Percentiles rank a stretch among this genome's conserved stretches.
phyloP scores from a whole-genome alignment of 2,329 filamentous ascomycete species.

The Nothophoma quercina region DNA sequence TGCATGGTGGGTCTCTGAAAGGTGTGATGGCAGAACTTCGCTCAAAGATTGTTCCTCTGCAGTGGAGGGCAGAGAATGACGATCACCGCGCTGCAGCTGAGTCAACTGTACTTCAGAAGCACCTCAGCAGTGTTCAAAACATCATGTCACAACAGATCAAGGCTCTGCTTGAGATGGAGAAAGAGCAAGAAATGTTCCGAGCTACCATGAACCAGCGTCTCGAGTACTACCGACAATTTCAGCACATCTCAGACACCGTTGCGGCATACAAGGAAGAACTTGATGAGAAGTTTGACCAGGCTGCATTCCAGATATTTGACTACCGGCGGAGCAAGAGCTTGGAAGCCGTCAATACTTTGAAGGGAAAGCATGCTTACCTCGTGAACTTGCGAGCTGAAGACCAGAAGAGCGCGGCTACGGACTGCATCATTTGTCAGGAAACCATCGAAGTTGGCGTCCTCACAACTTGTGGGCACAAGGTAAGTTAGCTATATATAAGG shows the following conservation, averaged over 20 bases:
- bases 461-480: conserved; percentile 82
- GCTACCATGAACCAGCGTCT: conserved; percentile 83
- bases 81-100: conserved; percentile 68
- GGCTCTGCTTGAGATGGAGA: conserved; percentile 61
- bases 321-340: conserved; percentile 61
- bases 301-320: conserved; percentile 53
- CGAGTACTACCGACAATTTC: conserved; percentile 89
- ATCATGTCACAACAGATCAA: conserved; percentile 63
- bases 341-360: conserved; percentile 66
- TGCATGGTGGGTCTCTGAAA: conserved; percentile 70
- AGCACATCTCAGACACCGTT: conserved; percentile 89
- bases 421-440: conserved; percentile 87
- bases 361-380: conserved; percentile 79
- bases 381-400: conserved; percentile 69
- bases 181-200: conserved; percentile 79
- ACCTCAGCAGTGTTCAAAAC: conserved; percentile 67
- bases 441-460: conserved; percentile 79
- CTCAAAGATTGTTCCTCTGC: conserved; percentile 65
- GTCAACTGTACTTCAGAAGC: conserved; percentile 67
- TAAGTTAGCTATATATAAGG: neutral
- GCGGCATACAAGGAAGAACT: conserved; percentile 73
- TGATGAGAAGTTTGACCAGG: conserved; percentile 63
- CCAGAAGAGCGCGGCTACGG: conserved; percentile 62
- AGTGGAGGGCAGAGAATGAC: conserved; percentile 63
- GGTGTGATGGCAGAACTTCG: conserved; percentile 75